A percentile compares a stretch with the other conserved stretches of the same genome.
phyloP scores from a whole-genome alignment of 2,329 filamentous ascomycete species.

The Colletotrichum brevisporum region DNA sequence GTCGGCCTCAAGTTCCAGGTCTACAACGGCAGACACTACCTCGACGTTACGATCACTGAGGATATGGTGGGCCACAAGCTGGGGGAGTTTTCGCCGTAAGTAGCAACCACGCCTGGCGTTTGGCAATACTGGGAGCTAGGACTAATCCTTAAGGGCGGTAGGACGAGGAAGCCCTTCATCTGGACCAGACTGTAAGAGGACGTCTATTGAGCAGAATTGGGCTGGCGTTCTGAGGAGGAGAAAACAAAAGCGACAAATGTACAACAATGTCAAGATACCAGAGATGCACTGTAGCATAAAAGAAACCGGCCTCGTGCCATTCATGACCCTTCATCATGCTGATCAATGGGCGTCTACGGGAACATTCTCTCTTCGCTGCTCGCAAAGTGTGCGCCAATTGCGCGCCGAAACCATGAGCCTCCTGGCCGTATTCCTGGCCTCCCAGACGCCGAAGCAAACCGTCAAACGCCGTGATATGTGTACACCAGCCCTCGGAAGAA shows the following conservation, averaged over 20 bases:
- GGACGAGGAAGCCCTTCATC: constrained; percentile 72
- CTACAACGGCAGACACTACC: constrained; percentile 91
- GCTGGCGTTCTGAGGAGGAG: constrained; percentile 9
- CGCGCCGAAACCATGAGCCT: constrained; percentile 11
- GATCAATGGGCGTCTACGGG: constrained; percentile 4
- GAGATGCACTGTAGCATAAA: constrained; percentile 34
- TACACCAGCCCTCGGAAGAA: constrained; percentile 21
- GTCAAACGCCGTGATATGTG: constrained; percentile 34
- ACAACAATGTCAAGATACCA: constrained; percentile 39
- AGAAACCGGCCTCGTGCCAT: constrained; percentile 24
- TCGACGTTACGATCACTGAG: constrained; percentile 87
- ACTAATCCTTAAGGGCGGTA: constrained; percentile 45
- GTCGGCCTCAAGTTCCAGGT: constrained; percentile 91
- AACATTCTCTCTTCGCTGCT: constrained; percentile 1
- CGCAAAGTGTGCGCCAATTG: not conserved
- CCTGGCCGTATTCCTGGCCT: constrained; percentile 20
- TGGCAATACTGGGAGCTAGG: not conserved
- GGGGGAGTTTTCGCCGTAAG: constrained; percentile 91
- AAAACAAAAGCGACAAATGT: constrained; percentile 25
- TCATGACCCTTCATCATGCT: constrained; percentile 24
- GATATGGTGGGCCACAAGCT: constrained; percentile 98
- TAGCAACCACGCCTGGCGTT: constrained; percentile 45
- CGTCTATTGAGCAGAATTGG: not conserved
- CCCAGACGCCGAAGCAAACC: constrained; percentile 36
- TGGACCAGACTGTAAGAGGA: constrained; percentile 51